Base-by-base conservation (phyloP, 441 rosid species). In the Arabidopsis lyrata region DNA sequence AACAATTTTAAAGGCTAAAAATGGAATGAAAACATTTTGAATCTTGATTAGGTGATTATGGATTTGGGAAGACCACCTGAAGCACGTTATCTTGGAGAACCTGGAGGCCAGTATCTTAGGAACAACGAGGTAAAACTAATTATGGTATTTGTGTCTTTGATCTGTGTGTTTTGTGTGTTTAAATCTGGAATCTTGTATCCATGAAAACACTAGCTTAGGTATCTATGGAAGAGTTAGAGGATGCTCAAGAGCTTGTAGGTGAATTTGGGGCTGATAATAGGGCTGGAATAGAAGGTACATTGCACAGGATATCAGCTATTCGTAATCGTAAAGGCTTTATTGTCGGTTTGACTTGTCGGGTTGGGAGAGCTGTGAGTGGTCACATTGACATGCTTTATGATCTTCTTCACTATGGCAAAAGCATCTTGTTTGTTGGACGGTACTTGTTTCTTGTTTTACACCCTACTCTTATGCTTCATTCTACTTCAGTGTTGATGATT, bases 341-440 rank as follows among this genome's bases (percentile, higher is more conserved):
- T 15, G 90, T 87, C 50, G 91, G 95, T 70, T 65, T 89, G 55
- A 89, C 92, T 39, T 86, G 90, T 53, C 83, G 88, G 35, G 88
- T 89, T 74, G 95, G 90, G 45, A 83, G 89, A 76, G 86, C 92
- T 53, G 85, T 89, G 39, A 83, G 80, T 78, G 92, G 92, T 69
- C 84, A 86, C 56, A 74, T 83, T 76, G 90, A 82, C 77, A 86
- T 89, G 95, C 84, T 85, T 47, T 75, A 76, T 81, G 92, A 86
- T 58, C 78, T 89, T 39, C 90, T 89, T 69, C 88, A 74, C 65
- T 89, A 77, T 61, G 88, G 86, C 59, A 84, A 84, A 73, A 86
- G 90, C 77, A 89, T 87, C 80, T 73, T 89, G 84, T 89, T 89
- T 29, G 86, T 89, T 66, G 91, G 94, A 72, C 76, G 91, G 91